Base-by-base conservation (phyloP, 805 yeast species). In the Teunomyces panamensis region DNA sequence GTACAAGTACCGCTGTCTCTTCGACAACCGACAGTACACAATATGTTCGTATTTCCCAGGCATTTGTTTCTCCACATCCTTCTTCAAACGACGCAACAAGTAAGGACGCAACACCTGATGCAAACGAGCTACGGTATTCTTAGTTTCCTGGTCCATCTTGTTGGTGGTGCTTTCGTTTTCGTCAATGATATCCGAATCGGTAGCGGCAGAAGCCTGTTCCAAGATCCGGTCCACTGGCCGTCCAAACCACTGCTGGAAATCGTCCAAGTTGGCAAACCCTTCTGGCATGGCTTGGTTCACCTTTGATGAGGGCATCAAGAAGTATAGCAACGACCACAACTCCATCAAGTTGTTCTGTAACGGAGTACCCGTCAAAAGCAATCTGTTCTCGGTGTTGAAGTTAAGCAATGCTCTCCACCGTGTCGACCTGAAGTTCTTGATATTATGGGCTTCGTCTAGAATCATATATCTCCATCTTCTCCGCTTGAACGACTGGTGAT, bases 241-340 rank as follows among this genome's bases (percentile, higher is more conserved):
- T n/a, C 97, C 96, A 67, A 94, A 94, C 99, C 99, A 94, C 54
- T 88, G 95, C 59, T 94, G 99, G 65, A 94, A 94, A 59, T 94
- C 96, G 54, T 89, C 94, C 50, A 94, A 73, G 59, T 92, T 90
- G 1, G 99, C 98, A 78, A 94, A 94, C 1, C 98, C 99, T 44
- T 86, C 91, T 0, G 96, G 92, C 90, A 89, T 85, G 10, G 85
- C 78, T 53, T 84, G 86, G 42, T 68, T 74, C 1, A 79, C 82
- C 46, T 83, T 83, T 0, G 89, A 75, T 0, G 95, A 86, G 0
- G 99, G 99, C 99, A 94, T 94, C 59, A 94, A 73, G 62, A 94
- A 94, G 64, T 94, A 94, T 20, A 94, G 73, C 57, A 94, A 72
- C 0, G 99, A 94, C 99, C 99, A 94, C 42, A 94, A 75, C 63